Evolutionary conservation across 495 filamentous ascomycete species (phyloP).

Genomic region (Penicillium nucicola): DNA sequence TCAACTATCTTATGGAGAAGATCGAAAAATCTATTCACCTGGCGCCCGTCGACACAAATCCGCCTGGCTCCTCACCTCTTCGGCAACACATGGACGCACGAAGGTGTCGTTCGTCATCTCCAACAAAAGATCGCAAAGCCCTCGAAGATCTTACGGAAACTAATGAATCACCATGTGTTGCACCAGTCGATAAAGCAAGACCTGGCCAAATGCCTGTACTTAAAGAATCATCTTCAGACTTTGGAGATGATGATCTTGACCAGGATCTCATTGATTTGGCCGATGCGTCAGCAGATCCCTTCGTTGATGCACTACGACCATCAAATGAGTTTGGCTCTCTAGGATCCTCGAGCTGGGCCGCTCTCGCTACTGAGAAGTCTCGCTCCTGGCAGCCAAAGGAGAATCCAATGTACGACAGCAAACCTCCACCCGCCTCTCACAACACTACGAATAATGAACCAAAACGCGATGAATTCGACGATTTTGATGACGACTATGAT

Average conservation of each 20-base stretch:
- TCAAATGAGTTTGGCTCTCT: constrained; percentile 14
- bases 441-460: constrained; percentile 51
- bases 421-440: constrained; percentile 4
- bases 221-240: constrained; percentile 51
- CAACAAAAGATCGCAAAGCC: constrained; percentile 32
- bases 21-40: constrained; percentile 61
- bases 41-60: constrained; percentile 25
- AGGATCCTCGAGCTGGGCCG: constrained; percentile 18
- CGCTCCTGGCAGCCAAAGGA: constrained; percentile 3
- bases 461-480: constrained; percentile 45
- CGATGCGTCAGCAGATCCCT: constrained; percentile 36
- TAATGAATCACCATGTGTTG: constrained; percentile 5
- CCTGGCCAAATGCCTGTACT: constrained; percentile 9
- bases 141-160: constrained; percentile 3
- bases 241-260: constrained; percentile 60
- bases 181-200: constrained; percentile 4
- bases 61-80: constrained; percentile 56
- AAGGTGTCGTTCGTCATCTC: constrained; percentile 42
- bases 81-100: constrained; percentile 36
- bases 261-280: constrained; percentile 50
- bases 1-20: constrained; percentile 62
- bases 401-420: not conserved
- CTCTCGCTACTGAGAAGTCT: constrained; percentile 11
- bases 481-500: constrained; percentile 69
- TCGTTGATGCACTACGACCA: constrained; percentile 15